These are phyloP conservation scores for Chiua virens DNA, from an alignment of 768 basidiomycete species.

Conservation along the genomic window DNA sequence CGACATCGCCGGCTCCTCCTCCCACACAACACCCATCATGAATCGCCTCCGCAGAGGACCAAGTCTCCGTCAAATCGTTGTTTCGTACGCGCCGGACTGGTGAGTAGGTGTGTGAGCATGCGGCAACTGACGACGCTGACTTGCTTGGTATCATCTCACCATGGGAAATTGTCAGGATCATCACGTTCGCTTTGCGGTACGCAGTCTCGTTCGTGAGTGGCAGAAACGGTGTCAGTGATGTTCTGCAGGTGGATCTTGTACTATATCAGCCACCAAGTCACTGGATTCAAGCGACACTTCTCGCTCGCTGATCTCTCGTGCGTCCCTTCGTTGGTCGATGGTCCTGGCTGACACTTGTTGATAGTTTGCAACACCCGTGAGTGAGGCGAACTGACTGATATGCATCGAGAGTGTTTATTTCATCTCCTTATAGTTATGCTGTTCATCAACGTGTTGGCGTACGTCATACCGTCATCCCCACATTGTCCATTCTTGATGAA, in stretches of 20 bases:
- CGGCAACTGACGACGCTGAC: not conserved
- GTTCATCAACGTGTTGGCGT: slow-evolving; percentile 63
- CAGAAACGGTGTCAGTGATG: not conserved
- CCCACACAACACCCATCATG: slow-evolving; percentile 9
- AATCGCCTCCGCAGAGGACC: slow-evolving; percentile 9
- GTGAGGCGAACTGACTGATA: slow-evolving; percentile 5
- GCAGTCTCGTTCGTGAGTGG: slow-evolving; percentile 16
- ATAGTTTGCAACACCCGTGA: slow-evolving; percentile 40
- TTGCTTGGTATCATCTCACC: not conserved
- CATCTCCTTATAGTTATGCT: slow-evolving; percentile 46
- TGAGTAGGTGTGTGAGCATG: slow-evolving; percentile 31
- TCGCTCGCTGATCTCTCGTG: slow-evolving; percentile 75
- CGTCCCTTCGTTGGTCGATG: slow-evolving; percentile 27
- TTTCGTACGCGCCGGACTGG: slow-evolving; percentile 79
- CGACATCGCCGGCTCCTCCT: not conserved
- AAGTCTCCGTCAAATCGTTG: slow-evolving; percentile 15
- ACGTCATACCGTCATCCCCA: slow-evolving; percentile 31
- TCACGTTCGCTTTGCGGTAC: slow-evolving; percentile 65
- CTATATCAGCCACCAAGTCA: slow-evolving; percentile 50
- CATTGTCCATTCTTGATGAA: not conserved
- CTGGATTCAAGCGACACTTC: slow-evolving; percentile 76
- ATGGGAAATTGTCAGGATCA: slow-evolving; percentile 44
- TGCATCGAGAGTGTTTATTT: not conserved
- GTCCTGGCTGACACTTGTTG: slow-evolving; percentile 13
- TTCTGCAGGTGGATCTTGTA: slow-evolving; percentile 55